Base-by-base conservation (phyloP, 371 early-diverging fungal species). In the Saksenaea vasiformis region DNA sequence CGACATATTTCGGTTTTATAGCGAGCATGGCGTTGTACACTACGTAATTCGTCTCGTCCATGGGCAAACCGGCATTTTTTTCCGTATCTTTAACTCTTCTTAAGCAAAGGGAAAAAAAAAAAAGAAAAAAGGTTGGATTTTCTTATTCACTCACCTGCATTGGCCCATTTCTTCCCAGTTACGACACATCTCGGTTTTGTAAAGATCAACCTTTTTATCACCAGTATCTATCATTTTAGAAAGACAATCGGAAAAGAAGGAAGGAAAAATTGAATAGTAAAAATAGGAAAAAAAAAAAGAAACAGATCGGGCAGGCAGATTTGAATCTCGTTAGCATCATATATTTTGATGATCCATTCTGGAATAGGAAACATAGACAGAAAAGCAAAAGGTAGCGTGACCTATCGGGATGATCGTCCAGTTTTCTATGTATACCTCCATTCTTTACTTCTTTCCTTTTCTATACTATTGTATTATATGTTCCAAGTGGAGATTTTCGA, bases 51-150 rank as follows among this genome's bases (percentile, higher is more conserved):
- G 28, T 74, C 62, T 19, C 67, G 56, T 13, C 89, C 88, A 73
- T 99, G 98, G 9, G 98, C 98, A 88, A 97, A 99, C 70, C 97
- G 95, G 78, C 99, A 99, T 78, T 93, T 93, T 27, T 82, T 85
- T 3, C 92, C 95, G 77, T 97, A 99, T 64, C 89, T 89, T 27
- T 44, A 3, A 1, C 19, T 3, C 22, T 17, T n/a, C 44, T 19
- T 1, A 10, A 44, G 15, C 17, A 10, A n/a, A 14, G 8, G n/a
- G 14, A 8, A 7, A n/a, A 1, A 44, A 19, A n/a, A 17, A 57
- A 14, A 44, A 38, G 51, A 47, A 60, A 27, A 13, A 64, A 41
- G 53, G 57, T 64, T 44, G 11, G 2, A n/a, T 44, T 0, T 44
- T 44, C 1, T 4, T 44, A 44, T n/a, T n/a, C n/a, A 4, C 44